Evolutionary conservation across 495 filamentous ascomycete genomes (phyloP).

Genomic region (Filosporella fistucella): DNA sequence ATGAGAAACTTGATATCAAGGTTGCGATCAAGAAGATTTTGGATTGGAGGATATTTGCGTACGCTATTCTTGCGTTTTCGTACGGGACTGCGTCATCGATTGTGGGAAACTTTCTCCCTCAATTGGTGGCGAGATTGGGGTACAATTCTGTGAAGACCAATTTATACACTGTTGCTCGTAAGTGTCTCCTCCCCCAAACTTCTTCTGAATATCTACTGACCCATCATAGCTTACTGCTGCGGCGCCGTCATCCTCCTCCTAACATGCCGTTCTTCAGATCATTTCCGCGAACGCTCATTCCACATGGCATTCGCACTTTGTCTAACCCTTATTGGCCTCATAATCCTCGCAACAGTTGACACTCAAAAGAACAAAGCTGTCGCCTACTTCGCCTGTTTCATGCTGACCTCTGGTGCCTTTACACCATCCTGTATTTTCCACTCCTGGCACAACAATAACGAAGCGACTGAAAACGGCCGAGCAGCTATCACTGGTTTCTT

Average conservation of each 20-base stretch:
- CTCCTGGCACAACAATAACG: neutral
- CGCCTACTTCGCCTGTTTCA: neutral
- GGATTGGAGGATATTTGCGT: neutral
- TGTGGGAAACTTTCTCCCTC: neutral
- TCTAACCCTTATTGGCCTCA: constrained; percentile 41
- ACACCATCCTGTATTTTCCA: neutral
- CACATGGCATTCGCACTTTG: constrained; percentile 44
- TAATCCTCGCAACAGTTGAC: constrained; percentile 8
- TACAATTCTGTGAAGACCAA: neutral
- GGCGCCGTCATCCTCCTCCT: constrained; percentile 23
- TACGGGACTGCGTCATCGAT: constrained; percentile 2
- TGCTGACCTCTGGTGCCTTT: neutral
- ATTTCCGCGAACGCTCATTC: constrained; percentile 34
- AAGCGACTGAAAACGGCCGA: neutral
- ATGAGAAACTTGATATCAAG: neutral
- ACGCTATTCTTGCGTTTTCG: neutral
- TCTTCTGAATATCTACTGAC: neutral
- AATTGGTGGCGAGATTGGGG: neutral
- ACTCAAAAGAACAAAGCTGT: neutral
- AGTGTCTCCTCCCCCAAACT: neutral
- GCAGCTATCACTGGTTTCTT: neutral
- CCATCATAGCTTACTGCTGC: neutral
- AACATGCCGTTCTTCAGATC: constrained; percentile 43
- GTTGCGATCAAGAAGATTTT: neutral
- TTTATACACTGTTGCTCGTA: neutral